Conservation (phyloP, 495 filamentous ascomycete genomes). For the Trichodelitschia bisporula region DNA sequence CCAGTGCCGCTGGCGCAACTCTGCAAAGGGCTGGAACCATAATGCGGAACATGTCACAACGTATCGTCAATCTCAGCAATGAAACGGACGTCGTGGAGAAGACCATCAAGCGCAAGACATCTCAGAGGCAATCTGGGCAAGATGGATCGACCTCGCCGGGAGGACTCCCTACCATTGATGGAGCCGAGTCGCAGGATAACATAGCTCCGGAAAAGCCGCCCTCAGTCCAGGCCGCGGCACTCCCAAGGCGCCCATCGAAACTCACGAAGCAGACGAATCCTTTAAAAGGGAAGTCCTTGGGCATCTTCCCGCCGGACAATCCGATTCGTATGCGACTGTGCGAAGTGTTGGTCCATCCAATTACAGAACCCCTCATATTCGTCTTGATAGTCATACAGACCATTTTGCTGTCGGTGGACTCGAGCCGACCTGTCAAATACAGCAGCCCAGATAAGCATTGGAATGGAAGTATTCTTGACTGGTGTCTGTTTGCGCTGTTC, state of each 20-base stretch:
- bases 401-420: conserved; percentile 61
- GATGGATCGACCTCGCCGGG: conserved; percentile 27
- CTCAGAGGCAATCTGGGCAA: conserved; percentile 22
- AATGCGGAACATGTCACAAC: conserved; percentile 88
- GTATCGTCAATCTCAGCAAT: conserved; percentile 91
- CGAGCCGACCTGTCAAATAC: conserved; percentile 21
- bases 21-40: conserved; percentile 66
- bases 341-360: conserved; percentile 64
- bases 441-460: conserved; percentile 18
- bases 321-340: conserved; percentile 49
- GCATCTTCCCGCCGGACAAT: conserved; percentile 59
- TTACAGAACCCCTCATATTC: conserved; percentile 69
- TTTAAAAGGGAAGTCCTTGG: conserved; percentile 64
- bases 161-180: conserved; percentile 16
- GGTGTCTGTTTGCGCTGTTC: conserved; percentile 59
- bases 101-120: conserved; percentile 41
- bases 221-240: neutral
- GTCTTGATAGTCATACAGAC: conserved; percentile 75
- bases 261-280: conserved; percentile 42
- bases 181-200: conserved; percentile 21
- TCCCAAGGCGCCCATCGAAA: neutral
- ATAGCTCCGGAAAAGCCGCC: neutral
- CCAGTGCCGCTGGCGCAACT: conserved; percentile 38
- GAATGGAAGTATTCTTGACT: conserved; percentile 50
- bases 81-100: conserved; percentile 60